phyloP scores from a whole-genome alignment of 75 land plant genomes.

The Adiantum capillusveneris region DNA sequence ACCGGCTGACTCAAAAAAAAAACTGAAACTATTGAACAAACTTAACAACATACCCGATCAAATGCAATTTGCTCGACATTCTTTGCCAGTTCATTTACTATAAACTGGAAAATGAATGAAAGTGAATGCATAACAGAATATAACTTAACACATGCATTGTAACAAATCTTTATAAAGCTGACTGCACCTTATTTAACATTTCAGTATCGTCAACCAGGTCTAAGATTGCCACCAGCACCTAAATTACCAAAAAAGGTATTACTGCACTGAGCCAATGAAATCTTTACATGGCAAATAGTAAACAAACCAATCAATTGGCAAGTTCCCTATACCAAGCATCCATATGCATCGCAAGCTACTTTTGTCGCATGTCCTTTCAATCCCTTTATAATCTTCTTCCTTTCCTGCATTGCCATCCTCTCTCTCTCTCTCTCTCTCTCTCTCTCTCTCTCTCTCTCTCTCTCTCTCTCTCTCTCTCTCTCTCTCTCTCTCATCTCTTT shows the following conservation, averaged over 20 bases:
- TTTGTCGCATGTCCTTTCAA: constrained; percentile 69
- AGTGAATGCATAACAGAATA: background rate
- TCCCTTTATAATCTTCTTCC: constrained; percentile 92
- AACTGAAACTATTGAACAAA: constrained; percentile 4
- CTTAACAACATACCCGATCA: constrained; percentile 52
- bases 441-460: constrained; percentile 6
- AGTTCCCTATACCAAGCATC: constrained; percentile 71
- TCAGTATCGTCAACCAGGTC: constrained; percentile 86
- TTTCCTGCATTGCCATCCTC: constrained; percentile 43
- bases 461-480: constrained; percentile 5
- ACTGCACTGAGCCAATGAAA: too few species aligned
- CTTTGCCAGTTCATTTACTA: constrained; percentile 56
- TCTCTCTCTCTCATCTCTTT: too few species aligned
- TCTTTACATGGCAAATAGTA: too few species aligned
- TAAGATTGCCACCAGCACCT: constrained; percentile 71
- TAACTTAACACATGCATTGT: background rate
- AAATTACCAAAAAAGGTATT: too few species aligned
- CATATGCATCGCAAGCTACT: constrained; percentile 74
- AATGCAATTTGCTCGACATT: constrained; percentile 55
- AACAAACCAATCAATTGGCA: too few species aligned
- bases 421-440: constrained; percentile 1
- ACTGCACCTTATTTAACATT: constrained; percentile 71
- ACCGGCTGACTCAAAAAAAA: too few species aligned
- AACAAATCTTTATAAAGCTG: background rate
- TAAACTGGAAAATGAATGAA: constrained; percentile 39